Base-by-base conservation (phyloP, 305 asterid genomes). In the Fraxinus baroniana region DNA sequence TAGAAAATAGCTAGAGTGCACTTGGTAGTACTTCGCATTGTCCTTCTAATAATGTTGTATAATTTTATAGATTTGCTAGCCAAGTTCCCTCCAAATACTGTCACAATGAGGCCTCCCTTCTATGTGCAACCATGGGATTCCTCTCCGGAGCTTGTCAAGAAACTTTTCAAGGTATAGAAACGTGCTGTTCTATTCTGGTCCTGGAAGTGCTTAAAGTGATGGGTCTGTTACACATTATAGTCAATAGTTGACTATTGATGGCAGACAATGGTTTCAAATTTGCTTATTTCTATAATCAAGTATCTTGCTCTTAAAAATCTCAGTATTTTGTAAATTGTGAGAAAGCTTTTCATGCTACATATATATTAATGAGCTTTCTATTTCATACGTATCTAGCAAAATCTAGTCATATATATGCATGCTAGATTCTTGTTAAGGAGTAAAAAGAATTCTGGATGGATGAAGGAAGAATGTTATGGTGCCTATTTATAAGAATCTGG, bases 1-100 rank as follows among this genome's bases (percentile, higher is more conserved):
- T 70, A 24, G 36, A 28, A 68, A 68, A 68, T 82, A 32, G 78
- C 18, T 73, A 12, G 22, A 57, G 74, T 60, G 75, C 70, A 37
- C 79, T 28, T 78, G 71, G 68, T 83, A 28, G 74, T 68, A 36
- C 32, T 79, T 77, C 36, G n/a, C 49, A 79, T 86, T 66, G 72
- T 70, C 52, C 71, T 84, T 83, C 15, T 49, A 76, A 83, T 78
- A 71, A 15, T 44, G 68, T 83, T 83, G 74, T 77, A 64, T 82
- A 36, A 77, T 83, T 81, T 88, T 78, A 80, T 86, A 96, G 99
- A 92, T 87, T 88, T 93, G 90, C 97, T 96, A 85, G 90, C 94
- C 78, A 96, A 91, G 89, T 96, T 94, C 87, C 99, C 99, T 85
- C 98, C 98, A 30, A 86, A 85, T 82, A 88, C 93, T 86, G 98